A percentile compares a stretch with the other conserved stretches of the same genome.
Conservation (phyloP, 139 green algal genomes). For the Astrephomene gubernaculifera region DNA sequence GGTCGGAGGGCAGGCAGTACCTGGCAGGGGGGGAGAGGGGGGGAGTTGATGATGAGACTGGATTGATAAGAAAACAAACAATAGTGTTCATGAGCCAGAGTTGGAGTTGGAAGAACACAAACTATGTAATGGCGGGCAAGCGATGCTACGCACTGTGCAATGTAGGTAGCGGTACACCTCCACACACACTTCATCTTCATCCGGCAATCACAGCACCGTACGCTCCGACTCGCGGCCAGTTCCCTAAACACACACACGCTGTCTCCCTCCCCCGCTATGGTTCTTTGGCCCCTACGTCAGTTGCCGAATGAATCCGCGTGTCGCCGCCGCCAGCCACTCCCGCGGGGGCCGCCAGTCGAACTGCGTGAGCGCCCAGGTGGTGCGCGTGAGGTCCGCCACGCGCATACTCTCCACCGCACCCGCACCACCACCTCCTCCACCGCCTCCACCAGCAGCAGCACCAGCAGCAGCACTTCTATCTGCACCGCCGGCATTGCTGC, state of each 20-base stretch:
- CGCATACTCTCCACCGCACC: neutral
- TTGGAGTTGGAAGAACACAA: no score
- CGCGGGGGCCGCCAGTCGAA: conserved; percentile 25
- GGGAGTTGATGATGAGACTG: no score
- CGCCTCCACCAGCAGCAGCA: neutral
- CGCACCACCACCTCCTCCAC: neutral
- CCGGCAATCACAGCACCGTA: no score
- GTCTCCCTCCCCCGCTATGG: neutral
- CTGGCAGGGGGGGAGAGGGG: neutral
- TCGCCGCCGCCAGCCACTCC: conserved; percentile 15
- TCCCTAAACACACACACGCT: no score
- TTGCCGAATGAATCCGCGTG: neutral
- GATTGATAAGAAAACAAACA: neutral
- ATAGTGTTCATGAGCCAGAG: no score
- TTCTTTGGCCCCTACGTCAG: neutral
- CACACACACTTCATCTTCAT: no score
- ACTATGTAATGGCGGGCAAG: no score
- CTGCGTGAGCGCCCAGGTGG: conserved; percentile 42
- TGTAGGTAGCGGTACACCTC: no score
- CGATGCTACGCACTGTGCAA: no score
- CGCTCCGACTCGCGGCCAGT: no score
- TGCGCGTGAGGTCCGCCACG: conserved; percentile 33
- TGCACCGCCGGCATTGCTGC: neutral
- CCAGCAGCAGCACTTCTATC: no score
- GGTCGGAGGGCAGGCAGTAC: conserved; percentile 38